Base-by-base conservation (phyloP, 2,329 filamentous ascomycete species). In the Nigrospora sphaerica region DNA sequence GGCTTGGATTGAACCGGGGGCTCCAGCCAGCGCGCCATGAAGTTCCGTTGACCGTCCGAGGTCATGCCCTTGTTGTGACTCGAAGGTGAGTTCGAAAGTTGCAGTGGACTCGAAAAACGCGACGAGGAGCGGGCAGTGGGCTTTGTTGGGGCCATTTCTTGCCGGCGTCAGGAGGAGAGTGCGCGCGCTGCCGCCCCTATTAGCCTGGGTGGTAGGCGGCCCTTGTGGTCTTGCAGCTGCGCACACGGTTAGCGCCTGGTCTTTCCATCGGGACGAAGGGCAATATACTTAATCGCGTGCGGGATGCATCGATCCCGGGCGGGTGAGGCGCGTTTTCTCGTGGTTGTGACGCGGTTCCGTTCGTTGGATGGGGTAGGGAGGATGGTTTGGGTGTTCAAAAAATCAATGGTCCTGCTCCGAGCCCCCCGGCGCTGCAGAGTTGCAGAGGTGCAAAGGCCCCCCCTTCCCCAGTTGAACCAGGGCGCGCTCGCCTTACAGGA, bases 21-120 rank as follows among this genome's bases (percentile, higher is more conserved):
- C 60, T 82, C 78, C 52, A 81, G 63, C 78, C 78, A 82, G 49
- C 68, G 68, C 52, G 75, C 68, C 74, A 81, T 73, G 49, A 80
- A 72, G 14, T 64, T 63, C 54, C 69, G 68, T 49, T 74, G 69
- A 16, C 62, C 65, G 45, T 69, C 65, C 45, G 56, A 64, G 6
- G 55, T 57, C 39, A 45, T 32, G 34, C 34, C 34, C 44, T 55
- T 49, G 46, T 52, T 53, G 42, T 57, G 49, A 36, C 57, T 51
- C 33, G 54, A 54, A 11, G 54, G 66, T 53, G 54, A 65, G 54
- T 61, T 74, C 63, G 58, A 66, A 54, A 43, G 65, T 47, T 52
- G 56, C 32, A 58, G 67, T 28, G 77, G 77, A 55, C 77, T 81
- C 50, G 77, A 78, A 55, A 71, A 77, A 46, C 77, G 75, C 64